phyloP scores from a whole-genome alignment of 106 monocot genomes.

The Allium sativum region DNA sequence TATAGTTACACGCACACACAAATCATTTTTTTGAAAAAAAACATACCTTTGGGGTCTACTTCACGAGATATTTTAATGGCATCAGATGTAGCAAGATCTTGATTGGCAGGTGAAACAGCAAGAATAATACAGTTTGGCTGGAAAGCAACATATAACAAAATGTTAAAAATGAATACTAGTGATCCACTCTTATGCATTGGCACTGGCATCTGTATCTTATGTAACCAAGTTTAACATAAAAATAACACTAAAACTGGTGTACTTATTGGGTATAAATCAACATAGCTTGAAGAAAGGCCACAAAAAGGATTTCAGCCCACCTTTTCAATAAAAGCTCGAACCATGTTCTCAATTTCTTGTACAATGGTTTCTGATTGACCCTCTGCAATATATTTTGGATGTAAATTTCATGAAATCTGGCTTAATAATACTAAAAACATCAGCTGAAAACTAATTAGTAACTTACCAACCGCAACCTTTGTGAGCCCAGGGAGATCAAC shows the following conservation, averaged over 20 bases:
- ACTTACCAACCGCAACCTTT: conserved; percentile 96
- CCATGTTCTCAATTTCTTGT: conserved; percentile 24
- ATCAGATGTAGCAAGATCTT: conserved; percentile 95
- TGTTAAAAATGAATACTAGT: background rate
- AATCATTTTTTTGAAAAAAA: too few relatives aligned
- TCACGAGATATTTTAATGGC: conserved; percentile 90
- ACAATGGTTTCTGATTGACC: conserved; percentile 25
- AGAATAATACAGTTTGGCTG: conserved; percentile 94
- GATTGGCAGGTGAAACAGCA: conserved; percentile 91
- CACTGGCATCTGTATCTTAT: too few relatives aligned
- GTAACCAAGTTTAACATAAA: too few relatives aligned
- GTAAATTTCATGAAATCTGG: too few relatives aligned
- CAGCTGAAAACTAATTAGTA: background rate
- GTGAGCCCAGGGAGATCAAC: conserved; percentile 97
- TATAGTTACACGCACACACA: too few relatives aligned
- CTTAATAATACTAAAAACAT: too few relatives aligned
- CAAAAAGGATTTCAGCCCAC: background rate
- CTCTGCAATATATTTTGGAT: conserved; percentile 2
- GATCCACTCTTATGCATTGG: too few relatives aligned
- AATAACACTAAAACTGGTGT: too few relatives aligned
- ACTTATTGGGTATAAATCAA: too few relatives aligned
- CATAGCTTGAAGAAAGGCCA: too few relatives aligned
- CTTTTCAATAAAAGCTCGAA: conserved; percentile 25
- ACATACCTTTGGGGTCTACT: conserved; percentile 75
- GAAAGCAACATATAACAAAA: conserved; percentile 8